These are phyloP conservation scores for Suillus subaureus DNA, from an alignment of 768 basidiomycete species.

Conservation along the genomic window DNA sequence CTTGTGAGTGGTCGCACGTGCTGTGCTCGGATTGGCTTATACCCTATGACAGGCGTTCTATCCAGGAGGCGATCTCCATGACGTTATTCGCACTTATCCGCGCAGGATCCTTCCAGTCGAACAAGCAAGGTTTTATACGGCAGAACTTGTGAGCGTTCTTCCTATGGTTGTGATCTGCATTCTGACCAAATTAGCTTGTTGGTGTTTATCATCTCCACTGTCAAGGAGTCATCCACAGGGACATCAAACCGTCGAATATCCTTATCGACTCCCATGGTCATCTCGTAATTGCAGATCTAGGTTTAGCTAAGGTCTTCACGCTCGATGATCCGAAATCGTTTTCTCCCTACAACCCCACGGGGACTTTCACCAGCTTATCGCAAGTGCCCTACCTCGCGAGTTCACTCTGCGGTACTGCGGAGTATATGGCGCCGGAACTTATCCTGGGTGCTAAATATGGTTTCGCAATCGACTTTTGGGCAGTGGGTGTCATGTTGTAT, in stretches of 20 bases:
- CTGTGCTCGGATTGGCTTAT: background rate
- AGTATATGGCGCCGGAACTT: slow-evolving; percentile 18
- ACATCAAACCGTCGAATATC: slow-evolving; percentile 70
- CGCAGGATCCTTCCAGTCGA: slow-evolving; percentile 6
- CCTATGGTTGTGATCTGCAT: background rate
- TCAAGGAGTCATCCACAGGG: slow-evolving; percentile 67
- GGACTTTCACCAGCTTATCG: slow-evolving; percentile 1
- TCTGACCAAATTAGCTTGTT: slow-evolving; percentile 22
- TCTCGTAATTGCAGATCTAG: slow-evolving; percentile 64
- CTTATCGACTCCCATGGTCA: slow-evolving; percentile 52
- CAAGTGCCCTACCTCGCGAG: slow-evolving; percentile 10
- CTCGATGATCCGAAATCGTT: background rate
- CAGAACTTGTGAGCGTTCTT: slow-evolving; percentile 13
- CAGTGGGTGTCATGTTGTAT: slow-evolving; percentile 14
- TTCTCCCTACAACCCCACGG: slow-evolving; percentile 12
- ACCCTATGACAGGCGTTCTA: slow-evolving; percentile 8
- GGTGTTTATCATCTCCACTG: slow-evolving; percentile 49
- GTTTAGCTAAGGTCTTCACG: slow-evolving; percentile 44
- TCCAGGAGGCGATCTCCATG: slow-evolving; percentile 13
- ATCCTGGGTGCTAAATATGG: slow-evolving; percentile 7
- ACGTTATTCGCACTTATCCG: slow-evolving; percentile 4
- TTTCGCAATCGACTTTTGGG: slow-evolving; percentile 19
- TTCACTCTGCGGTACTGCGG: slow-evolving; percentile 11
- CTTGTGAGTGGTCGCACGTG: slow-evolving; percentile 11
- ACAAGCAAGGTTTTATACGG: slow-evolving; percentile 10